Percentiles rank a stretch among this genome's conserved stretches.
phyloP scores from a whole-genome alignment of 306 rosid genomes.

The Cicer chorassanicum region DNA sequence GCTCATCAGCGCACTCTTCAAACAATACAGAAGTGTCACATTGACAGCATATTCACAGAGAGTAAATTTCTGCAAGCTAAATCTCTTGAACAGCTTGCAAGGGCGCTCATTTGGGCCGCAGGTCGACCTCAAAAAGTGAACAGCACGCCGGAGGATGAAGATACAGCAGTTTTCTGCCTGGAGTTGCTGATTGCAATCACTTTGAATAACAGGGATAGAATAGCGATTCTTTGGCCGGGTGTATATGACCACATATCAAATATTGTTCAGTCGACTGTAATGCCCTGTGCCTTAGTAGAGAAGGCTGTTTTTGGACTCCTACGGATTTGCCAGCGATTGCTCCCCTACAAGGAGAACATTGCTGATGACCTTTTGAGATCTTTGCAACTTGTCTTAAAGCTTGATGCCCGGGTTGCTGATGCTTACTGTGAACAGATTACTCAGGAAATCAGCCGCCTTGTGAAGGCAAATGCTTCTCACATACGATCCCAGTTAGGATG shows the following conservation, averaged over 20 bases:
- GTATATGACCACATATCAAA: conserved; percentile 92
- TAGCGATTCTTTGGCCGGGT: conserved; percentile 93
- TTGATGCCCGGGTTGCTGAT: conserved; percentile 97
- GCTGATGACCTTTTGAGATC: conserved; percentile 97
- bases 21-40: conserved; percentile 89
- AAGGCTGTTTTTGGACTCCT: conserved; percentile 98
- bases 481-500: conserved; percentile 92
- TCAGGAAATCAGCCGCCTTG: conserved; percentile 95
- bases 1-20: conserved; percentile 97
- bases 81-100: conserved; percentile 90
- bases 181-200: conserved; percentile 96
- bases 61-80: conserved; percentile 97
- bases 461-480: conserved; percentile 94
- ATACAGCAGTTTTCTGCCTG: conserved; percentile 95
- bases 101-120: conserved; percentile 92
- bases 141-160: conserved; percentile 94
- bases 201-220: conserved; percentile 92
- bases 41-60: conserved; percentile 93
- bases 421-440: conserved; percentile 98
- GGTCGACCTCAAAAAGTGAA: conserved; percentile 90
- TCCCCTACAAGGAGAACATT: conserved; percentile 94
- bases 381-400: conserved; percentile 89
- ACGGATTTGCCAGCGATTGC: conserved; percentile 93
- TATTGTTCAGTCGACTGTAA: conserved; percentile 94
- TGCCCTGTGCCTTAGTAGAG: conserved; percentile 95